Evolutionary conservation across 179 eudicot genomes (phyloP).

Genomic region (Patellifolia procumbens): DNA sequence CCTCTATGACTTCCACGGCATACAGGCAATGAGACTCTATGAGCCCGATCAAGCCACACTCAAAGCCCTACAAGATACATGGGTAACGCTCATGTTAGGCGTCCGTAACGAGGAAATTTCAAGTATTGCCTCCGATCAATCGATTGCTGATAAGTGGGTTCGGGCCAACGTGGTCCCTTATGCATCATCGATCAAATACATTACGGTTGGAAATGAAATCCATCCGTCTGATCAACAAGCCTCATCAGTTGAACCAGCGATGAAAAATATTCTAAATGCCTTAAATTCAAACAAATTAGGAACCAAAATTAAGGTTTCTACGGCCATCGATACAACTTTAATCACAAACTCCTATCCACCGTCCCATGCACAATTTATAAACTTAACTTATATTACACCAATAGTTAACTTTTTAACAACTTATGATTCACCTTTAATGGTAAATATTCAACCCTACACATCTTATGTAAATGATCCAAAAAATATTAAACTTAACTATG

Average conservation of each 20-base stretch:
- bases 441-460: slow-evolving; percentile 33
- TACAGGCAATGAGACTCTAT: slow-evolving; percentile 48
- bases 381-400: neutral
- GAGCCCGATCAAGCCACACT: slow-evolving; percentile 38
- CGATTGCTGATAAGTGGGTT: slow-evolving; percentile 48
- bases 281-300: slow-evolving; percentile 26
- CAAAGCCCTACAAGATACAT: slow-evolving; percentile 46
- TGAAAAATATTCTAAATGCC: slow-evolving; percentile 45
- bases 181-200: slow-evolving; percentile 40
- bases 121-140: slow-evolving; percentile 26
- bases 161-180: slow-evolving; percentile 36
- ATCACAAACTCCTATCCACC: neutral
- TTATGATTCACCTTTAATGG: slow-evolving; percentile 2
- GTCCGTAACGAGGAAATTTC: slow-evolving; percentile 34
- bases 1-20: slow-evolving; percentile 43
- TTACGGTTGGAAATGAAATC: slow-evolving; percentile 62
- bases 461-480: slow-evolving; percentile 16
- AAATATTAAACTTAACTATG: slow-evolving; percentile 33
- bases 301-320: slow-evolving; percentile 39
- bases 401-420: neutral
- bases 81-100: slow-evolving; percentile 44
- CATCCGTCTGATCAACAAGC: slow-evolving; percentile 24
- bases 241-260: slow-evolving; percentile 44
- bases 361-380: neutral
- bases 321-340: slow-evolving; percentile 6